These are phyloP conservation scores for Daldinia decipiens DNA, from an alignment of 495 filamentous ascomycete species.

Conservation along the genomic window DNA sequence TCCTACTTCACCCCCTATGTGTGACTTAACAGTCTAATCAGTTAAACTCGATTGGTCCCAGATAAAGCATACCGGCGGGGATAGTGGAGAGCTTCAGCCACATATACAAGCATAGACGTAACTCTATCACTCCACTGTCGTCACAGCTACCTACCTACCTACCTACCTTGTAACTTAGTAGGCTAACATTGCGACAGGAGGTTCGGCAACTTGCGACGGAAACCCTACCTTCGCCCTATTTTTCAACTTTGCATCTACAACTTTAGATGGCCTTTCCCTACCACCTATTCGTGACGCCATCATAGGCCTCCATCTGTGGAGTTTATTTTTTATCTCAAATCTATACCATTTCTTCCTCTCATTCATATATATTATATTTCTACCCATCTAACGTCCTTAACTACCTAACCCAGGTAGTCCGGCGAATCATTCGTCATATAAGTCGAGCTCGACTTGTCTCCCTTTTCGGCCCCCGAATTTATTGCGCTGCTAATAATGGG, in stretches of 20 bases:
- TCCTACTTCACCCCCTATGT: not conserved
- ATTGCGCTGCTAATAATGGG: constrained; percentile 27
- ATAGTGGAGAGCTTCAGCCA: constrained; percentile 44
- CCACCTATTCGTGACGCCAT: constrained; percentile 32
- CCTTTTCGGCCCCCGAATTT: constrained; percentile 10
- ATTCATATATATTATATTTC: constrained; percentile 25
- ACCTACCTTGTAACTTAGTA: not conserved
- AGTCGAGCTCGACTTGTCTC: constrained; percentile 3
- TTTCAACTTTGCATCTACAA: constrained; percentile 23
- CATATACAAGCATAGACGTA: constrained; percentile 17
- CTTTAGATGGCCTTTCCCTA: constrained; percentile 24
- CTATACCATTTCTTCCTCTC: constrained; percentile 29
- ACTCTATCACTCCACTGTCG: constrained; percentile 29
- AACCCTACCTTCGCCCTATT: constrained; percentile 20
- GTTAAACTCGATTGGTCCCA: constrained; percentile 13
- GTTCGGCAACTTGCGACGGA: constrained; percentile 25
- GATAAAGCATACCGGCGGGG: constrained; percentile 10
- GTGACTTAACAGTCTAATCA: constrained; percentile 20
- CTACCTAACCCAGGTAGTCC: not conserved
- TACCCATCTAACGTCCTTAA: not conserved
- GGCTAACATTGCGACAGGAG: constrained; percentile 6
- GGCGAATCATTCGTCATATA: constrained; percentile 9
- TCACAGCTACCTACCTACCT: constrained; percentile 24
- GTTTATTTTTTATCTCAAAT: constrained; percentile 25
- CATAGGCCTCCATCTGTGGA: constrained; percentile 26